Percentiles rank a stretch among this genome's conserved stretches.
Conservation (phyloP, 495 filamentous ascomycete genomes). For the Aspergillus nanangensis region DNA sequence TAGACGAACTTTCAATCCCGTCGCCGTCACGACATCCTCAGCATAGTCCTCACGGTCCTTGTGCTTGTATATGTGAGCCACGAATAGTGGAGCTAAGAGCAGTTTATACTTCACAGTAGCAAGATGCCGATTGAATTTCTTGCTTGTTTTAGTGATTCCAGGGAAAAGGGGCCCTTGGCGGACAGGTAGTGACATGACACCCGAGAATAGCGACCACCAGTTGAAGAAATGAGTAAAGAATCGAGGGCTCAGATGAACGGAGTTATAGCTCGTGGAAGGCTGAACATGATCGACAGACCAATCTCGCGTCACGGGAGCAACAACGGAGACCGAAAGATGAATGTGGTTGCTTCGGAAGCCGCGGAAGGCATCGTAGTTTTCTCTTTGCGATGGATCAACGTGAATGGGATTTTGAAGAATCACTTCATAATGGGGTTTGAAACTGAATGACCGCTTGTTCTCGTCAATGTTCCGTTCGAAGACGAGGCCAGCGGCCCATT, state of each 20-base stretch:
- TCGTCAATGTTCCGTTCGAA: conserved; percentile 75
- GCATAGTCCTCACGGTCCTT: conserved; percentile 87
- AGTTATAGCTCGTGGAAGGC: conserved; percentile 85
- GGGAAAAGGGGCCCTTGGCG: conserved; percentile 90
- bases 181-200: conserved; percentile 90
- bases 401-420: conserved; percentile 74
- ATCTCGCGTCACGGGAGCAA: conserved; percentile 68
- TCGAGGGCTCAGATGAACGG: conserved; percentile 84
- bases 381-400: conserved; percentile 51
- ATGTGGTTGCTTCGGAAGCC: conserved; percentile 95
- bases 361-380: conserved; percentile 83
- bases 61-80: conserved; percentile 97
- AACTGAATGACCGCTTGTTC: conserved; percentile 72
- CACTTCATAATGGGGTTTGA: conserved; percentile 90
- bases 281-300: conserved; percentile 71
- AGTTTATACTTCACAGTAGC: conserved; percentile 97
- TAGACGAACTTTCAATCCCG: conserved; percentile 87
- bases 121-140: conserved; percentile 95
- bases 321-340: conserved; percentile 85
- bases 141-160: conserved; percentile 88
- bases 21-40: conserved; percentile 79
- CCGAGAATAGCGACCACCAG: conserved; percentile 96
- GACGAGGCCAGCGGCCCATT: conserved; percentile 83
- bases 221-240: conserved; percentile 98
- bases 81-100: conserved; percentile 84